These are phyloP conservation scores for Piloderma croceum DNA, from an alignment of 768 basidiomycete species.

Conservation along the genomic window DNA sequence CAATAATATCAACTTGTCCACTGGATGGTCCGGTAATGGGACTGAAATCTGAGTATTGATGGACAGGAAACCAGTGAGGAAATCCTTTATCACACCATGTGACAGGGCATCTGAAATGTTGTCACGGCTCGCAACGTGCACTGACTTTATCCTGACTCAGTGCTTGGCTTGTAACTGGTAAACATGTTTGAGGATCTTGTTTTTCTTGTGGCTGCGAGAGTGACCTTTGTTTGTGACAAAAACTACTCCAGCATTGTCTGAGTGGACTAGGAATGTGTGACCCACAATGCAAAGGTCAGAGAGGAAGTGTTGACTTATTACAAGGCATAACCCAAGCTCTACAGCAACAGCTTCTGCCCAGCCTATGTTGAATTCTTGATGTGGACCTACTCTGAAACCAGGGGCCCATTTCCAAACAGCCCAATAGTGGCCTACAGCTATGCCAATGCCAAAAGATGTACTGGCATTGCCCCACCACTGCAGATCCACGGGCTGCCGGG, in stretches of 20 bases:
- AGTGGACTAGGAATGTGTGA: no score
- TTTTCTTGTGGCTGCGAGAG: conserved; percentile 23
- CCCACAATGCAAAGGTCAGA: conserved; percentile 15
- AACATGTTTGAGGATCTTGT: conserved; percentile 25
- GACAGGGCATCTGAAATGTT: conserved; percentile 31
- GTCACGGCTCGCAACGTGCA: conserved; percentile 16
- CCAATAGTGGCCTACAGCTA: conserved; percentile 24
- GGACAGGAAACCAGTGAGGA: conserved; percentile 14
- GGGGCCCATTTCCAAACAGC: no score
- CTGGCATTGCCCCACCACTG: conserved; percentile 33
- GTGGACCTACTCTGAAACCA: conserved; percentile 24
- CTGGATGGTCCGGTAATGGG: conserved; percentile 13
- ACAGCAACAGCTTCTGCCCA: conserved; percentile 37
- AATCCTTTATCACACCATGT: conserved; percentile 20
- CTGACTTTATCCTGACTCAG: conserved; percentile 8
- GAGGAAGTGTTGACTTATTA: conserved; percentile 2
- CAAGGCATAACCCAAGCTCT: conserved; percentile 26
- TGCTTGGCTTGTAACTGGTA: conserved; percentile 13
- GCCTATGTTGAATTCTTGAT: conserved; percentile 24
- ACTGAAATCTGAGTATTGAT: conserved; percentile 3
- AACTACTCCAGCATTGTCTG: conserved; percentile 32
- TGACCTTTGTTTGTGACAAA: conserved; percentile 25
- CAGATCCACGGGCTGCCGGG: conserved; percentile 16
- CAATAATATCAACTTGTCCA: conserved; percentile 9
- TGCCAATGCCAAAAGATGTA: conserved; percentile 30